These are phyloP conservation scores for Petunia hybrid DNA, from an alignment of 305 asterid species.

Conservation along the genomic window DNA sequence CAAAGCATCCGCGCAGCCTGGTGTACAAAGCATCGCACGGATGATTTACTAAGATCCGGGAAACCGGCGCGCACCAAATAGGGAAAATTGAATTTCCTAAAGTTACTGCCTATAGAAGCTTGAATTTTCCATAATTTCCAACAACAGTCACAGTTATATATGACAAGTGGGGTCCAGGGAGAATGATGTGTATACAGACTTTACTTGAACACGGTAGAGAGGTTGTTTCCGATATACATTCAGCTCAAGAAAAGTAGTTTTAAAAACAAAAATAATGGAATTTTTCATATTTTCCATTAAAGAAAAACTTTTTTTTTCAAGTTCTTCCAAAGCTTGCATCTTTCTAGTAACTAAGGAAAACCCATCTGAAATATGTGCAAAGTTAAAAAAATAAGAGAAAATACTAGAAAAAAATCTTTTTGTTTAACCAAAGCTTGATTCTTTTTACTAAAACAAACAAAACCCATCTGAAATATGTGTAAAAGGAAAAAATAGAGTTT, in stretches of 20 bases:
- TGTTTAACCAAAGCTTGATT: neutral
- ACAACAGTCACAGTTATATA: too few species aligned
- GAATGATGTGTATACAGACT: too few species aligned
- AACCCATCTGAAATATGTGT: neutral
- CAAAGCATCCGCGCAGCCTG: too few species aligned
- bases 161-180: too few species aligned
- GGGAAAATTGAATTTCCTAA: neutral
- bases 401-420: neutral
- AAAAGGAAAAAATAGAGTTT: neutral
- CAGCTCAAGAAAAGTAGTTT: neutral
- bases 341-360: neutral
- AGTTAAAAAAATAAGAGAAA: neutral
- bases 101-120: neutral
- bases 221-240: too few species aligned
- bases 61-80: too few species aligned
- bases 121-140: neutral
- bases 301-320: neutral
- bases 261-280: neutral
- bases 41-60: too few species aligned
- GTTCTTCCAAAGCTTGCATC: neutral
- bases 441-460: neutral
- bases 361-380: neutral
- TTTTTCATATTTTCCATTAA: neutral
- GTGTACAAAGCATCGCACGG: too few species aligned
- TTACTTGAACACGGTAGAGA: too few species aligned